These are phyloP conservation scores for Macadamia tetraphylla DNA, from an alignment of 164 flowering plant species.

Conservation along the genomic window DNA sequence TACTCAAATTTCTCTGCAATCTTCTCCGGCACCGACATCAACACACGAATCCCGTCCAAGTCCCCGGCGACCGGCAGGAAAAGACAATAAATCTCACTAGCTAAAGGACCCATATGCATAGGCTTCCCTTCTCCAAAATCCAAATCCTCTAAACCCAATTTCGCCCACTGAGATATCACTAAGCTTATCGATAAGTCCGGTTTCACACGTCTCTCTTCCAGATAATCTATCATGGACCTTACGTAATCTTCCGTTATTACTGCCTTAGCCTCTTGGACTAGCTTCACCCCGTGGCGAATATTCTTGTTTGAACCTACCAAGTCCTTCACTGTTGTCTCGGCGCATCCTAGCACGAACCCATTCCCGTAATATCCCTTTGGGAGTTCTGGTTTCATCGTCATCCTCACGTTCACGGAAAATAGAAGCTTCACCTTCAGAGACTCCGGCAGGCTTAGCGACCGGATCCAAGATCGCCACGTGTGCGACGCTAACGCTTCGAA, in stretches of 20 bases:
- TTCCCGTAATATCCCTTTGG: slow-evolving; percentile 85
- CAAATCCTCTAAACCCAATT: slow-evolving; percentile 67
- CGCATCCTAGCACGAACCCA: slow-evolving; percentile 81
- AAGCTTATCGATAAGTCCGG: slow-evolving; percentile 55
- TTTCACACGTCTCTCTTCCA: slow-evolving; percentile 52
- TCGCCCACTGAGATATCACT: slow-evolving; percentile 86
- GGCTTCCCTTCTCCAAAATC: slow-evolving; percentile 54
- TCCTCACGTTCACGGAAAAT: slow-evolving; percentile 65
- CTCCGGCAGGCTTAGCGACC: slow-evolving; percentile 38
- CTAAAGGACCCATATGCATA: background rate
- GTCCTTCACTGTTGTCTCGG: slow-evolving; percentile 48
- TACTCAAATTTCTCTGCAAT: slow-evolving; percentile 52
- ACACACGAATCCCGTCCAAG: slow-evolving; percentile 45
- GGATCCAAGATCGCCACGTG: slow-evolving; percentile 87
- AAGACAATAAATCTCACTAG: slow-evolving; percentile 70
- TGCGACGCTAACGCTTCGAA: slow-evolving; percentile 84
- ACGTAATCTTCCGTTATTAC: slow-evolving; percentile 41
- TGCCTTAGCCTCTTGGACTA: slow-evolving; percentile 63
- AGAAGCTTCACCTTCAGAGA: slow-evolving; percentile 58
- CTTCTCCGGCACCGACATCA: slow-evolving; percentile 70
- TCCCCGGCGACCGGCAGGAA: slow-evolving; percentile 70
- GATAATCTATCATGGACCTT: slow-evolving; percentile 47
- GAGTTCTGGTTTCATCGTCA: slow-evolving; percentile 31
- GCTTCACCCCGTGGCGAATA: slow-evolving; percentile 41
- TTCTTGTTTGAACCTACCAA: slow-evolving; percentile 24